A percentile compares a stretch with the other conserved stretches of the same genome.
phyloP scores from a whole-genome alignment of 163 green algal species.

The Volvox carteri region DNA sequence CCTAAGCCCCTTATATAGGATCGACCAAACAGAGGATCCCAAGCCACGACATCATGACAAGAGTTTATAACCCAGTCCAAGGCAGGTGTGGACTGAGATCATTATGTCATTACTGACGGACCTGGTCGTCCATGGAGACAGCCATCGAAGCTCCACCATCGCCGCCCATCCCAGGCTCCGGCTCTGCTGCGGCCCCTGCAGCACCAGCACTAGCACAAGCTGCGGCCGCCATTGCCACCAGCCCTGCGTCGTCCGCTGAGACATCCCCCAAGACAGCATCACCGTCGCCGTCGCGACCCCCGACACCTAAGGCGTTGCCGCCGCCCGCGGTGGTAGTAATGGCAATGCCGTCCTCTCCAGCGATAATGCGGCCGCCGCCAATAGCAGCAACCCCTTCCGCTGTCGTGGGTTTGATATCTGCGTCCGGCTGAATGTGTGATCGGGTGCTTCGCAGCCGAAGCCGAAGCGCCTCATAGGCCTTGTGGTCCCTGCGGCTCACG shows the following conservation, averaged over 20 bases:
- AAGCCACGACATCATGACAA: too few species aligned
- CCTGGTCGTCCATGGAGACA: conserved; percentile 25
- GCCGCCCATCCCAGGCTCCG: not conserved
- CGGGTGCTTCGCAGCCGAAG: conserved; percentile 67
- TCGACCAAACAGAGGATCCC: too few species aligned
- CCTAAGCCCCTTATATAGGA: too few species aligned
- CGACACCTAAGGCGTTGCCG: not conserved
- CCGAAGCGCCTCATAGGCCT: conserved; percentile 86
- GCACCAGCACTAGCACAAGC: not conserved
- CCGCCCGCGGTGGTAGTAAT: not conserved
- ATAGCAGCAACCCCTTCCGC: not conserved
- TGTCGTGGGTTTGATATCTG: not conserved
- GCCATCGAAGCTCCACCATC: not conserved
- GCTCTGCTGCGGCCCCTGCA: not conserved
- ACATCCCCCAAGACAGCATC: conserved; percentile 7
- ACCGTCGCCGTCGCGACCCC: not conserved
- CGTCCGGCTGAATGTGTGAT: conserved; percentile 43
- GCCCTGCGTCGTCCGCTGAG: not conserved
- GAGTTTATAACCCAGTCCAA: too few species aligned
- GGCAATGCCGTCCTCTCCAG: not conserved
- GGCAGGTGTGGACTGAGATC: too few species aligned
- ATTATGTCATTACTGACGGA: not conserved
- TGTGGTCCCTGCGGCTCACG: conserved; percentile 82
- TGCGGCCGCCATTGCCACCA: not conserved
- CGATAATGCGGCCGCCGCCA: not conserved